phyloP scores from a whole-genome alignment of 2,329 filamentous ascomycete species.

The Fusarium albidum region DNA sequence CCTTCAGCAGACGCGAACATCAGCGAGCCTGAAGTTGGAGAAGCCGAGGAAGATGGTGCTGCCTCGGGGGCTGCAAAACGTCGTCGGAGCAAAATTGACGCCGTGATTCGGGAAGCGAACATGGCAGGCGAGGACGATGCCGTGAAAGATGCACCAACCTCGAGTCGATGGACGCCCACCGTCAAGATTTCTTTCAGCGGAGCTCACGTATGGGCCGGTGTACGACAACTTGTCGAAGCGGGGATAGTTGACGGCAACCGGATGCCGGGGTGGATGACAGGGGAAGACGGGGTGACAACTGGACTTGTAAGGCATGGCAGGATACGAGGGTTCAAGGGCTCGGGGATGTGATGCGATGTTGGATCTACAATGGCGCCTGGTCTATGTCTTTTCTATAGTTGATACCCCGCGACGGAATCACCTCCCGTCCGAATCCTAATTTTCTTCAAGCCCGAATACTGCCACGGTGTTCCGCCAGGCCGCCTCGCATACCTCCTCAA shows the following conservation, averaged over 20 bases:
- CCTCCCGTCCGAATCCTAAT: constrained; percentile 25
- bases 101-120: constrained; percentile 43
- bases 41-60: constrained; percentile 20
- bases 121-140: constrained; percentile 33
- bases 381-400: constrained; percentile 41
- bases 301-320: constrained; percentile 74
- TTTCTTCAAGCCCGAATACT: constrained; percentile 75
- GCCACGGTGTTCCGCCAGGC: constrained; percentile 82
- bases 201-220: constrained; percentile 80
- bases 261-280: constrained; percentile 93
- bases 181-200: constrained; percentile 76
- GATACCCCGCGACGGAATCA: constrained; percentile 40
- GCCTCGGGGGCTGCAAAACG: constrained; percentile 18
- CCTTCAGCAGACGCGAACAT: constrained; percentile 40
- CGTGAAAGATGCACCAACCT: constrained; percentile 37
- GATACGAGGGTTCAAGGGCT: constrained; percentile 66
- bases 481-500: constrained; percentile 86
- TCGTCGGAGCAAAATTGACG: constrained; percentile 48
- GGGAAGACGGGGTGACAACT: constrained; percentile 81
- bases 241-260: constrained; percentile 77
- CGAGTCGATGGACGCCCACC: constrained; percentile 44
- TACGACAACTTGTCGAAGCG: constrained; percentile 79
- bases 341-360: constrained; percentile 53
- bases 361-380: constrained; percentile 29
- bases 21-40: constrained; percentile 39